phyloP scores from a whole-genome alignment of 1,284 basidiomycete species.

The Phellopilus nigrolimitatus region DNA sequence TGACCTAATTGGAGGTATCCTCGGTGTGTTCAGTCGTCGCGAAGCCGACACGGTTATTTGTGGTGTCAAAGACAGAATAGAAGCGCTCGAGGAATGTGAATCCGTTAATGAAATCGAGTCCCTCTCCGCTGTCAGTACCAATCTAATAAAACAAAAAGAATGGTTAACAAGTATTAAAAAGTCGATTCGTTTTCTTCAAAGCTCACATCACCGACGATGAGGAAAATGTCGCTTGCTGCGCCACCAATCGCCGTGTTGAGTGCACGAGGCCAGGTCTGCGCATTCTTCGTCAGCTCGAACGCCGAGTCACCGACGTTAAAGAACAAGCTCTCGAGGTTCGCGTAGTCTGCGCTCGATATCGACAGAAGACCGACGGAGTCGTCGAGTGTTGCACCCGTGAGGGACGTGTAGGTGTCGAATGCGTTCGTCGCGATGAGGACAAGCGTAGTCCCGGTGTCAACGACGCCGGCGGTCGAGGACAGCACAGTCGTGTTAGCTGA shows the following conservation, averaged over 20 bases:
- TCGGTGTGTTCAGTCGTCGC: conserved; percentile 22
- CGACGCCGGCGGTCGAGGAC: conserved; percentile 24
- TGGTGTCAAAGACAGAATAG: conserved; percentile 24
- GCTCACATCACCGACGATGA: conserved; percentile 21
- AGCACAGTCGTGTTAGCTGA: conserved; percentile 17
- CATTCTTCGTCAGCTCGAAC: conserved; percentile 21
- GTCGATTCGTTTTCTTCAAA: too few relatives aligned
- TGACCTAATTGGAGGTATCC: conserved; percentile 21
- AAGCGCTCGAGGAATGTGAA: conserved; percentile 22
- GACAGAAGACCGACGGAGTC: conserved; percentile 20
- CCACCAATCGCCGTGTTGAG: conserved; percentile 22
- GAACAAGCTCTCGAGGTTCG: conserved; percentile 20
- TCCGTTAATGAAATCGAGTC: conserved; percentile 24
- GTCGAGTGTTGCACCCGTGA: conserved; percentile 20
- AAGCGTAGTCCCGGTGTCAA: conserved; percentile 26
- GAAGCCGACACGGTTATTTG: conserved; percentile 23
- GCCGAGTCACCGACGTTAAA: conserved; percentile 20
- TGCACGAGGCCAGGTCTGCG: conserved; percentile 22
- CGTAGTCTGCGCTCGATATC: conserved; percentile 12
- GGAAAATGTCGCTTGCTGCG: conserved; percentile 19
- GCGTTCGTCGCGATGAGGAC: conserved; percentile 22
- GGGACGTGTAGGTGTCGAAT: conserved; percentile 17
- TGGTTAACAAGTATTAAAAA: not conserved
- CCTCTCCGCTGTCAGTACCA: conserved; percentile 14
- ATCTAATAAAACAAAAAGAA: conserved; percentile 10